Evolutionary conservation across 1,139 yeast genomes (phyloP).

Genomic region (Geotrichum fermentans): DNA sequence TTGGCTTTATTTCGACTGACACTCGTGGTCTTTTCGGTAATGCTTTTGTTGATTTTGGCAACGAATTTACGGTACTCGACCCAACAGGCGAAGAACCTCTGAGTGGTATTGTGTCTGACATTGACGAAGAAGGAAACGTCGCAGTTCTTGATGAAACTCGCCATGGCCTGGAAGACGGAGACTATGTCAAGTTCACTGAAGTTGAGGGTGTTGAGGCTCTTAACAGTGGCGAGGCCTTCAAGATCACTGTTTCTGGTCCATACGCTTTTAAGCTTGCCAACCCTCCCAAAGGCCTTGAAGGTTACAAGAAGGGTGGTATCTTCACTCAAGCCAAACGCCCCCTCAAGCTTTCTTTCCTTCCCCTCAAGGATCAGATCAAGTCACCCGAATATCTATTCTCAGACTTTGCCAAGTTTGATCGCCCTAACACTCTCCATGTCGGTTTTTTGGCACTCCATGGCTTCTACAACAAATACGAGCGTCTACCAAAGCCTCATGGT

Average conservation of each 20-base stretch:
- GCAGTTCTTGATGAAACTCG: conserved; percentile 88
- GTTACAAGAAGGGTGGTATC: conserved; percentile 76
- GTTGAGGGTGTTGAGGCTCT: conserved; percentile 62
- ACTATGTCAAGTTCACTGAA: conserved; percentile 82
- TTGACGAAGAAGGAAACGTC: conserved; percentile 85
- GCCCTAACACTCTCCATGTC: conserved; percentile 82
- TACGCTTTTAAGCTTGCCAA: conserved; percentile 74
- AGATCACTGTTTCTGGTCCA: conserved; percentile 86
- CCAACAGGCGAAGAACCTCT: conserved; percentile 90
- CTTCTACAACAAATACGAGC: conserved; percentile 59
- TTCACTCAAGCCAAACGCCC: conserved; percentile 93
- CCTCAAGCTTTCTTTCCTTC: conserved; percentile 53
- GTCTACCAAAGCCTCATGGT: conserved; percentile 75
- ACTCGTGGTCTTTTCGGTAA: conserved; percentile 84
- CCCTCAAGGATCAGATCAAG: conserved; percentile 58
- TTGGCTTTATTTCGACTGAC: conserved; percentile 78
- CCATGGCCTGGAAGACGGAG: conserved; percentile 92
- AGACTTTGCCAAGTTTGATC: conserved; percentile 90
- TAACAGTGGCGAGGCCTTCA: conserved; percentile 67
- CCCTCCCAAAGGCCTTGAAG: conserved; percentile 48
- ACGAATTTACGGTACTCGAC: conserved; percentile 71
- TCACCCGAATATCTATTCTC: conserved; percentile 77
- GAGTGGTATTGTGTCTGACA: conserved; percentile 80
- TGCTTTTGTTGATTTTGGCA: conserved; percentile 87
- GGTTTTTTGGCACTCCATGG: conserved; percentile 88